Percentiles rank a stretch among this genome's conserved stretches.
Conservation (phyloP, 1,284 basidiomycete genomes). For the Phylloporus gajari region DNA sequence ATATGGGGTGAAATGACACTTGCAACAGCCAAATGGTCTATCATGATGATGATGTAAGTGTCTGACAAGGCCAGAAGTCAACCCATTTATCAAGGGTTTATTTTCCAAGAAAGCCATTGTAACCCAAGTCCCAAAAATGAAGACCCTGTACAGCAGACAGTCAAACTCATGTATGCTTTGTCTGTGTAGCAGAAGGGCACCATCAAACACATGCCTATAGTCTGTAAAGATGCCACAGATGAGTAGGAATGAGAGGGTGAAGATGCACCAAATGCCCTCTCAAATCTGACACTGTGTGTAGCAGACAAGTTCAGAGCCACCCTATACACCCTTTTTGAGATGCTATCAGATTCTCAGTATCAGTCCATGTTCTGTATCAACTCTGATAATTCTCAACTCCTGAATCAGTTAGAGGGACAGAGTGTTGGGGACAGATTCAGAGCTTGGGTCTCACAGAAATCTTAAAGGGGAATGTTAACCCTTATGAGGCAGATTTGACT, state of each 20-base stretch:
- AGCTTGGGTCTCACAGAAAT: slow-evolving; percentile 86
- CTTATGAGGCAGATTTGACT: slow-evolving; percentile 88
- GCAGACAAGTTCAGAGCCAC: slow-evolving; percentile 89
- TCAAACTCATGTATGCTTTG: slow-evolving; percentile 92
- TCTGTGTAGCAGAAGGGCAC: slow-evolving; percentile 85
- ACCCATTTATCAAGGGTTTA: slow-evolving; percentile 90
- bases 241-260: slow-evolving; percentile 67
- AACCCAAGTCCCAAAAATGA: slow-evolving; percentile 88
- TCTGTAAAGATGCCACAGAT: slow-evolving; percentile 64
- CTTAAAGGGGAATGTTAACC: slow-evolving; percentile 70
- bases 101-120: slow-evolving; percentile 91
- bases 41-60: slow-evolving; percentile 99
- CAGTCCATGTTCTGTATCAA: slow-evolving; percentile 96
- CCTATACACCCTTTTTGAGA: slow-evolving; percentile 87
- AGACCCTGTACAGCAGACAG: slow-evolving; percentile 90
- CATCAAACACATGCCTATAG: slow-evolving; percentile 67
- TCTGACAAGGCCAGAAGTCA: slow-evolving; percentile 97
- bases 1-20: slow-evolving; percentile 95
- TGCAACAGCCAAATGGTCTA: slow-evolving; percentile 89
- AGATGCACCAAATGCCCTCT: slow-evolving; percentile 48
- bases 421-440: slow-evolving; percentile 90
- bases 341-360: slow-evolving; percentile 88
- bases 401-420: slow-evolving; percentile 92
- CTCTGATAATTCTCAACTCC: slow-evolving; percentile 94
- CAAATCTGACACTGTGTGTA: slow-evolving; percentile 70